Evolutionary conservation across 2,329 filamentous ascomycete genomes (phyloP), one percentile per base, ranked within the genome.

Genomic region (Diplodia sapinea): DNA sequence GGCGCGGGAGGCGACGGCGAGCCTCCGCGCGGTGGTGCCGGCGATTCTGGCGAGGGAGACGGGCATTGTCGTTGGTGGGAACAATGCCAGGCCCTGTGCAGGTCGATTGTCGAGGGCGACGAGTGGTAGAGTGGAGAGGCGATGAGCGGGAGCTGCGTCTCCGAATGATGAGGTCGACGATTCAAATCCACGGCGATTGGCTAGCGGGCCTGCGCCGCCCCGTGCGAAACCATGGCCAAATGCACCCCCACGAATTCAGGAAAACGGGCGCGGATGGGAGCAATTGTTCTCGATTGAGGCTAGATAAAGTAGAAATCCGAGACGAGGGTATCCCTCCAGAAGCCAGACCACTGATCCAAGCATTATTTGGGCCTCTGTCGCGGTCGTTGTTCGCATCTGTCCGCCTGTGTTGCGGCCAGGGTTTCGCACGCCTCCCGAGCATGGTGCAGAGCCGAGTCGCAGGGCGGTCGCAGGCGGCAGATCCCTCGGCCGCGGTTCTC

Each of bases 31-130:
- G 79, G 87, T 85, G 81, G 85, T 87, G 85, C 88, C 86, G 80
- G 89, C 89, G 78, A 93, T 85, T 81, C 91, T 88, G 82, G 88
- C 88, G 78, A 93, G 83, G 74, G 88, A 85, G 72, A 85, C 85
- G 80, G 90, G 86, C 91, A 93, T 93, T 82, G 80, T 83, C 78
- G 72, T 68, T 71, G 69, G 71, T 40, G 61, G 70, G 73, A 73
- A 72, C 72, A 74, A 68, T 49, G 66, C 66, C 66, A 51, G 66
- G 57, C 66, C 66, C 59, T 68, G 47, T 68, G 66, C 57, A 68
- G 54, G 49, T 63, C 38, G 57, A 64, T 47, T 52, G 55, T 52
- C 43, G n/a, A 49, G 59, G 59, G 59, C 17, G 40, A 15, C 43
- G 59, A 51, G 51, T 40, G 66, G 66, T 64, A 36, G 66, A 68